These are phyloP conservation scores for Punctularia strigosozonata DNA, from an alignment of 768 basidiomycete species.

Conservation along the genomic window DNA sequence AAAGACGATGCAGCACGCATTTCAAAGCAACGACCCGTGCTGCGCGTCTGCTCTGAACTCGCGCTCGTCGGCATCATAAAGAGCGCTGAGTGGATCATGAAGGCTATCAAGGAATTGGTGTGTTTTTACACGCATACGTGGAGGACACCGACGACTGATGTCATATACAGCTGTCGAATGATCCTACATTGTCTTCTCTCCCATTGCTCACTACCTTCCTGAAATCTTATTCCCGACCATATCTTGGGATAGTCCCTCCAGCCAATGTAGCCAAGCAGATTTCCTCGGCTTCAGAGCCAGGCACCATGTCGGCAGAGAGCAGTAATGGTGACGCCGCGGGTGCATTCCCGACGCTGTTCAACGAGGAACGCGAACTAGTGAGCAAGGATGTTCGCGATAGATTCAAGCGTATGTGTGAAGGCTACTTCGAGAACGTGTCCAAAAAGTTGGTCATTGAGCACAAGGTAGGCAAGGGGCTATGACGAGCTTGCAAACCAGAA, in stretches of 20 bases:
- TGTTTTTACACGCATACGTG: too few relatives aligned
- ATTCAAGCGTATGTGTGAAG: constrained; percentile 87
- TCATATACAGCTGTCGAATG: constrained; percentile 62
- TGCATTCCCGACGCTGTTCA: constrained; percentile 28
- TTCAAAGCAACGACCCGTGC: constrained; percentile 68
- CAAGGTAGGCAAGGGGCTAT: constrained; percentile 60
- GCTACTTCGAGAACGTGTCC: constrained; percentile 83
- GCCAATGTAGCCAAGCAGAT: constrained; percentile 44
- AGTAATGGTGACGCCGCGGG: constrained; percentile 17
- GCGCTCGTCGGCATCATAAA: constrained; percentile 78
- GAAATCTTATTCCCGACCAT: constrained; percentile 84
- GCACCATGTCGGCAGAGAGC: constrained; percentile 33
- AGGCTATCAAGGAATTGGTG: constrained; percentile 75
- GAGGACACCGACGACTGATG: too few relatives aligned
- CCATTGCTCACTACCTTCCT: constrained; percentile 88
- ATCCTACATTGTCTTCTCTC: constrained; percentile 75
- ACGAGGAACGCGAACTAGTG: constrained; percentile 65
- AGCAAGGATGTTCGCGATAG: constrained; percentile 79
- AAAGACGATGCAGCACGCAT: constrained; percentile 82
- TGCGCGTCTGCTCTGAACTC: constrained; percentile 84
- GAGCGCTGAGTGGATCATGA: constrained; percentile 86
- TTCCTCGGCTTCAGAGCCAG: constrained; percentile 39
- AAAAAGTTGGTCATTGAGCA: constrained; percentile 91
- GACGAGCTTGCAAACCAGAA: too few relatives aligned
- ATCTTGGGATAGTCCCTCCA: constrained; percentile 62